phyloP scores from a whole-genome alignment of 495 filamentous ascomycete species.

The Hyaloscypha bicolor region DNA sequence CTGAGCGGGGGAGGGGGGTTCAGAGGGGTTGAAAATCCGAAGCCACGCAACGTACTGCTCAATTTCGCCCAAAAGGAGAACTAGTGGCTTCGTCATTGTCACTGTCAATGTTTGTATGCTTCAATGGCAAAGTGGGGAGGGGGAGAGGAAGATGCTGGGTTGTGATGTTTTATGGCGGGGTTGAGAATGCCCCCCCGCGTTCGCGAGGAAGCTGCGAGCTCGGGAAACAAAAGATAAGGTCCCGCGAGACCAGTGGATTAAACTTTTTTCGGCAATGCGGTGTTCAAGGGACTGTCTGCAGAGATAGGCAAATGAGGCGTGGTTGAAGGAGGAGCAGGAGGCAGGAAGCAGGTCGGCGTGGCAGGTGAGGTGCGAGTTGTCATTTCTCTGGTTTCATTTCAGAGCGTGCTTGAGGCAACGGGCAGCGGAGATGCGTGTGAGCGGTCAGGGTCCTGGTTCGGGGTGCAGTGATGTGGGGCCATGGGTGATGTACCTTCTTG shows the following conservation, averaged over 20 bases:
- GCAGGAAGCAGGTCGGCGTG: not conserved
- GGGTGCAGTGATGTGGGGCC: not conserved
- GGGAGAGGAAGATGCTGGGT: not conserved
- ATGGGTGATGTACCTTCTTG: constrained; percentile 1
- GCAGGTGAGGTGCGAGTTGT: not conserved
- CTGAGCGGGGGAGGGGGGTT: not conserved
- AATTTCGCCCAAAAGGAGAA: constrained; percentile 57
- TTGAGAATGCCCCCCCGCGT: constrained; percentile 24
- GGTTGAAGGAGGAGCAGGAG: not conserved
- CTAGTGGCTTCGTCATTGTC: constrained; percentile 47
- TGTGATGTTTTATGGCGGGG: constrained; percentile 22
- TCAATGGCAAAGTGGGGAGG: not conserved
- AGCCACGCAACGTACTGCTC: constrained; percentile 48
- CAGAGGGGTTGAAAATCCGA: constrained; percentile 1
- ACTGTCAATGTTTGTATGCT: constrained; percentile 22
- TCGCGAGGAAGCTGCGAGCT: not conserved
- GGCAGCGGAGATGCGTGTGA: not conserved
- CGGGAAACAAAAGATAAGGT: constrained; percentile 19
- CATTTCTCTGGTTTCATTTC: not conserved
- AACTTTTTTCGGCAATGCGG: not conserved
- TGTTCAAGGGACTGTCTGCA: not conserved
- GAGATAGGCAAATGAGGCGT: not conserved
- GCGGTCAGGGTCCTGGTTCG: not conserved
- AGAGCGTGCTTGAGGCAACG: not conserved
- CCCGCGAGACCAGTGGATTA: constrained; percentile 15